Evolutionary conservation across 768 basidiomycete species (phyloP).

Genomic region (Pulveroboletus sp.): DNA sequence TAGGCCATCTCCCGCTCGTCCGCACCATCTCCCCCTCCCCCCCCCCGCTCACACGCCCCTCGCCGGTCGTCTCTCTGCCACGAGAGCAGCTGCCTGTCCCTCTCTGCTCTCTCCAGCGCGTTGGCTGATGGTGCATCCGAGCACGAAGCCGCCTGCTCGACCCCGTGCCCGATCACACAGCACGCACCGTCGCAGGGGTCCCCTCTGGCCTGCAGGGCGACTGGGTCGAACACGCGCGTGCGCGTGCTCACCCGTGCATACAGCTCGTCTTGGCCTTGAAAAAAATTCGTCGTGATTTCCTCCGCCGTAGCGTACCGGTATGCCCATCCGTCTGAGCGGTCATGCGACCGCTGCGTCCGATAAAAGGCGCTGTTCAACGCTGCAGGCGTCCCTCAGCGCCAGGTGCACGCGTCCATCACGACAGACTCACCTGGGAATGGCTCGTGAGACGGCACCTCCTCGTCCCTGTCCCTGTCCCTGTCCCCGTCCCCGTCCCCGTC

Average conservation of each 20-base stretch:
- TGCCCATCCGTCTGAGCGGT: slow-evolving; percentile 17
- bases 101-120: no score
- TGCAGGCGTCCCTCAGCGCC: slow-evolving; percentile 9
- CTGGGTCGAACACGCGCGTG: background rate
- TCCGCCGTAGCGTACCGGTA: slow-evolving; percentile 31
- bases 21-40: no score
- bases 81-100: no score
- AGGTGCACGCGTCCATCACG: background rate
- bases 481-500: no score
- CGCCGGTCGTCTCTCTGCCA: no score
- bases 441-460: slow-evolving; percentile 5
- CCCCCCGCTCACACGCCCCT: background rate
- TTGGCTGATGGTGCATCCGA: no score
- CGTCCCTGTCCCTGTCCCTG: no score
- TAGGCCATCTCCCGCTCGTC: no score
- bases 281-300: slow-evolving; percentile 27
- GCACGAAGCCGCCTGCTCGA: slow-evolving; percentile 4
- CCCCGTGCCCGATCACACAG: slow-evolving; percentile 8
- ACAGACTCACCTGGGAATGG: slow-evolving; percentile 28
- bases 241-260: slow-evolving; percentile 1
- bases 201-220: background rate
- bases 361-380: slow-evolving; percentile 22
- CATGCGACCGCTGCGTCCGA: background rate
- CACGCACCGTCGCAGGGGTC: background rate
- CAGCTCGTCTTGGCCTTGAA: slow-evolving; percentile 15